Evolutionary conservation across 179 eudicot species (phyloP).

Genomic region (Beta corolliflora): DNA sequence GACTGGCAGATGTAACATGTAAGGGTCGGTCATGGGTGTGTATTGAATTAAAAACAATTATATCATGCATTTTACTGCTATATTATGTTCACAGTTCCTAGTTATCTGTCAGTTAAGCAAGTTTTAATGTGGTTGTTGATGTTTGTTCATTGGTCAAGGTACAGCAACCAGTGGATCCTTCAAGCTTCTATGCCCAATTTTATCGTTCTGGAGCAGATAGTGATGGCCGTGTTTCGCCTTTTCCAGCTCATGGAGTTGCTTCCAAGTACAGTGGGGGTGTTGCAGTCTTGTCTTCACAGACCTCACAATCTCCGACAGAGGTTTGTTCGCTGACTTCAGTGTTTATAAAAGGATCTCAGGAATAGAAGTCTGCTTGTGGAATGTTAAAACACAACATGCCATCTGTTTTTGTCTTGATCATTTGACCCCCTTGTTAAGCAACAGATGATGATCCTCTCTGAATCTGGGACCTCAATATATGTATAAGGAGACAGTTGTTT

Average conservation of each 20-base stretch:
- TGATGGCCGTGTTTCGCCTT: conserved; percentile 86
- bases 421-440: neutral
- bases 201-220: conserved; percentile 62
- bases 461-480: neutral
- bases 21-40: neutral
- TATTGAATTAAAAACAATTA: neutral
- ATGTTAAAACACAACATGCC: neutral
- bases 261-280: conserved; percentile 59
- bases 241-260: conserved; percentile 52
- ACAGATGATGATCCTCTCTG: neutral
- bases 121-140: neutral
- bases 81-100: neutral
- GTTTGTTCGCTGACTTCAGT: conserved; percentile 35
- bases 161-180: conserved; percentile 68
- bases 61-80: neutral
- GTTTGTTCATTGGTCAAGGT: conserved; percentile 37
- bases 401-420: neutral
- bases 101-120: neutral
- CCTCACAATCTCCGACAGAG: conserved; percentile 65
- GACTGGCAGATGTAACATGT: neutral
- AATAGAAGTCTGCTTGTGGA: neutral
- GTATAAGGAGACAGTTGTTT: neutral
- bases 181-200: conserved; percentile 71
- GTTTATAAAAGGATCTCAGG: conserved; percentile 1
- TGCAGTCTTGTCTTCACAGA: conserved; percentile 55